Base-by-base conservation (phyloP, 345 rosid species). In the Alliaria petiolata region DNA sequence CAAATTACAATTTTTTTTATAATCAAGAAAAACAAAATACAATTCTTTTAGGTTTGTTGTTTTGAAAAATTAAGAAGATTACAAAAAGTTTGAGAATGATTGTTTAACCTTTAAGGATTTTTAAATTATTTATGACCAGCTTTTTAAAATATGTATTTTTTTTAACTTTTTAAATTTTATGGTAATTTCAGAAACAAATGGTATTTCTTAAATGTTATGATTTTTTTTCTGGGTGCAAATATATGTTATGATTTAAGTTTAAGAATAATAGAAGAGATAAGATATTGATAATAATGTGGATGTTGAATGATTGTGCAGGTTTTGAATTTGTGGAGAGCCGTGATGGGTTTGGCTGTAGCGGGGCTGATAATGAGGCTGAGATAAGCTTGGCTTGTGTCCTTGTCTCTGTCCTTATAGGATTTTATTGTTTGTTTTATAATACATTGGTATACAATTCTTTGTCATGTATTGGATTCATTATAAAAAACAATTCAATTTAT, bases 251-350 rank as follows among this genome's bases (percentile, higher is more conserved):
- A 47, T 55, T 54, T 45, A 44, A 19, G 14, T 62, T 36, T 1
- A 13, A 13, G 14, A 45, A 44, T 12, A 7, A 3, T 17, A 3
- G 0, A 54, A 8, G 58, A 36, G 52, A 65, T 30, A 57, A 65
- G 25, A 43, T n/a, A 49, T n/a, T 81, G 59, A 77, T 74, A 3
- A 25, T 15, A 42, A 13, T 42, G 56, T 67, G 62, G 67, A 39
- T 59, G 54, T 71, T 15, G 42, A 45, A 49, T 56, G 17, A 35
- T 75, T 44, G 68, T 79, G 80, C 90, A 84, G 90, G 72, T 42
- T 40, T 71, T 55, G 43, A 73, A 81, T 14, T 30, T 71, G 51
- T 75, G 78, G 78, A 51, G 78, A 43, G 25, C 45, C 73, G 64
- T 80, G 71, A 58, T 80, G 40, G 46, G 70, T 38, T 71, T 56